Evolutionary conservation across 2,329 filamentous ascomycete genomes (phyloP).

Genomic region (Pyricularia sp.): DNA sequence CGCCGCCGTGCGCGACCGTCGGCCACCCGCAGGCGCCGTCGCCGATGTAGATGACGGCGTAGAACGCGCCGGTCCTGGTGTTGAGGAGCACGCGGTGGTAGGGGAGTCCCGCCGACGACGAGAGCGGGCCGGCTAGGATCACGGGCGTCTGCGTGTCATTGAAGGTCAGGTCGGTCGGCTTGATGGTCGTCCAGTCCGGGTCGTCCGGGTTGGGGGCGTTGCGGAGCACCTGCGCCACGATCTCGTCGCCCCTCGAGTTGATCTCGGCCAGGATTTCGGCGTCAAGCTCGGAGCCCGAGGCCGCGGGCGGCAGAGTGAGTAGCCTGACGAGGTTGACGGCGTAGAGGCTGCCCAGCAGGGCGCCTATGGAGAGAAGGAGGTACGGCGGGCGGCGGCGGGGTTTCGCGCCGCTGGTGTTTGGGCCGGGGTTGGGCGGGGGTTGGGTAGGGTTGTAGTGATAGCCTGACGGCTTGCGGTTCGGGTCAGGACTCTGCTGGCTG

Average conservation of each 20-base stretch:
- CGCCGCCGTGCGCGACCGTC: conserved; percentile 61
- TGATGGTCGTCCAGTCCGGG: conserved; percentile 3
- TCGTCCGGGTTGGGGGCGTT: neutral
- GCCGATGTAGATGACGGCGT: conserved; percentile 61
- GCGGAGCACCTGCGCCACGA: conserved; percentile 7
- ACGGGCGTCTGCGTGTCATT: conserved; percentile 12
- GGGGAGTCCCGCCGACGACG: conserved; percentile 30
- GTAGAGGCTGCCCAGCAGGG: neutral
- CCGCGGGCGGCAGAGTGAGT: neutral
- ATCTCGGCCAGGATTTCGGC: neutral
- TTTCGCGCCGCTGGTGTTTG: neutral
- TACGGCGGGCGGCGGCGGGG: neutral
- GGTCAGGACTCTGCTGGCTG: neutral
- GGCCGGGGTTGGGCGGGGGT: neutral
- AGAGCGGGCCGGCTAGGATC: conserved; percentile 32
- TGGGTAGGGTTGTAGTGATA: neutral
- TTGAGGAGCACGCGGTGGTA: conserved; percentile 59
- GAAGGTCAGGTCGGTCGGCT: neutral
- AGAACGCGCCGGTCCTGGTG: conserved; percentile 41
- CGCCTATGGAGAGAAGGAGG: neutral
- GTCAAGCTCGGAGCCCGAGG: conserved; percentile 8
- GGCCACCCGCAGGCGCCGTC: conserved; percentile 60
- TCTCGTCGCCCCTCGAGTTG: neutral
- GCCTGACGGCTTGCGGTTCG: neutral
- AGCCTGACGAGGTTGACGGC: neutral